Conservation (phyloP, 306 rosid genomes). For the Cucumis hystrix region DNA sequence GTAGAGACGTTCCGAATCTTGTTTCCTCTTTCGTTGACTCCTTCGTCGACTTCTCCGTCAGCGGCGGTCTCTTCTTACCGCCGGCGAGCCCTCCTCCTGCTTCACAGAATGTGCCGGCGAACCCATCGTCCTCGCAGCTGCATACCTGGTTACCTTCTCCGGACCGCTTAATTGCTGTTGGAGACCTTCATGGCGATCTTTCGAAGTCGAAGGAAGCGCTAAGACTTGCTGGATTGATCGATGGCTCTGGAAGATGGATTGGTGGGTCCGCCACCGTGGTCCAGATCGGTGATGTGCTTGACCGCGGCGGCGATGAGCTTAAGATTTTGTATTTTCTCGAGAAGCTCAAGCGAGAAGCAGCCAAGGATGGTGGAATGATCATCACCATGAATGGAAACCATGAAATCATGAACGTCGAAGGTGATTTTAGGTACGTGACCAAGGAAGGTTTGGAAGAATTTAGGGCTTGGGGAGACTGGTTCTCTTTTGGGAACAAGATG, state of each 20-base stretch:
- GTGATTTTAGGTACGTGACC: conserved; percentile 55
- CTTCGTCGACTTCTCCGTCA: conserved; percentile 84
- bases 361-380: conserved; percentile 38
- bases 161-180: conserved; percentile 58
- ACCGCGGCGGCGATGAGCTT: conserved; percentile 81
- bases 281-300: conserved; percentile 79
- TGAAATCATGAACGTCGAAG: conserved; percentile 86
- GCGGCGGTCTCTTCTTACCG: conserved; percentile 54
- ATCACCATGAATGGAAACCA: conserved; percentile 92
- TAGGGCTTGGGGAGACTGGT: conserved; percentile 69
- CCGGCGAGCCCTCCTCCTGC: not conserved
- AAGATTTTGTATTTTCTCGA: conserved; percentile 68
- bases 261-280: conserved; percentile 79
- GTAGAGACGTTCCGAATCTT: conserved; percentile 43
- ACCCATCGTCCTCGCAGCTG: not conserved
- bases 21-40: conserved; percentile 67
- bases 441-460: conserved; percentile 48
- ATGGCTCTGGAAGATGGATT: conserved; percentile 41
- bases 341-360: conserved; percentile 67
- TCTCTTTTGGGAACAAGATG: conserved; percentile 37
- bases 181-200: conserved; percentile 93
- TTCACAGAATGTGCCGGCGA: not conserved
- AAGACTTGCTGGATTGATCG: conserved; percentile 50
- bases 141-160: conserved; percentile 41
- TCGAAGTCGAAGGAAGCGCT: conserved; percentile 58